Conservation (phyloP, 2,329 filamentous ascomycete species). For the Fusarium goolgardi region DNA sequence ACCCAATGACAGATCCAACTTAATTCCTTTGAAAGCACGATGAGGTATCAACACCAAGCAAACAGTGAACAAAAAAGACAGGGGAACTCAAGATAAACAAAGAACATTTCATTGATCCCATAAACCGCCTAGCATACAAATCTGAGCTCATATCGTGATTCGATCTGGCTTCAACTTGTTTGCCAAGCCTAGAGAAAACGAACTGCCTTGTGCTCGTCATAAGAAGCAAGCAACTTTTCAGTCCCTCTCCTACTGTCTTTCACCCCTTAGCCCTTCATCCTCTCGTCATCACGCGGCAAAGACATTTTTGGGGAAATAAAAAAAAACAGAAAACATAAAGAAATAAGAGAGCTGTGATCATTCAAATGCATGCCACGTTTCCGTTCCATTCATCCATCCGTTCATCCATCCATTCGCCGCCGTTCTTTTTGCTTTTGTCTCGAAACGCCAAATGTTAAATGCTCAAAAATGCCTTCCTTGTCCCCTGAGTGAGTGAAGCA, state of each 20-base stretch:
- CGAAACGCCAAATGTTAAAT: slow-evolving; percentile 49
- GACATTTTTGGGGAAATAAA: slow-evolving; percentile 42
- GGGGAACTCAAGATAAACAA: slow-evolving; percentile 26
- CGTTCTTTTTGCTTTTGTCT: slow-evolving; percentile 50
- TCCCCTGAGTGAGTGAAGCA: slow-evolving; percentile 29
- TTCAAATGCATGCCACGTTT: slow-evolving; percentile 50
- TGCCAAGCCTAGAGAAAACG: slow-evolving; percentile 28
- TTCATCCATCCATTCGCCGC: slow-evolving; percentile 49
- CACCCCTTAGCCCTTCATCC: slow-evolving; percentile 11
- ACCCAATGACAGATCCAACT: slow-evolving; percentile 3
- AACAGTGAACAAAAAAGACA: slow-evolving; percentile 10
- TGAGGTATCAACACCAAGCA: slow-evolving; percentile 20
- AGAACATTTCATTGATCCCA: slow-evolving; percentile 47
- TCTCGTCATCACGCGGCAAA: slow-evolving; percentile 27
- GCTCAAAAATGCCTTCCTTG: slow-evolving; percentile 43
- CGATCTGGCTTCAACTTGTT: slow-evolving; percentile 30
- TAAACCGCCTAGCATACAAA: slow-evolving; percentile 46
- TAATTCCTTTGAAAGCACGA: slow-evolving; percentile 8
- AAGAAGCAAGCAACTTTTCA: slow-evolving; percentile 33
- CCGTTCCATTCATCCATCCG: slow-evolving; percentile 47
- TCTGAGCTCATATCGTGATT: slow-evolving; percentile 23
- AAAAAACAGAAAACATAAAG: slow-evolving; percentile 33
- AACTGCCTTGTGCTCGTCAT: slow-evolving; percentile 20
- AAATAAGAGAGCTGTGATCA: slow-evolving; percentile 47
- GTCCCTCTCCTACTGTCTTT: slow-evolving; percentile 22